Evolutionary conservation across 169 alveolate species (phyloP).

Genomic region (Plasmodium gonderi): DNA sequence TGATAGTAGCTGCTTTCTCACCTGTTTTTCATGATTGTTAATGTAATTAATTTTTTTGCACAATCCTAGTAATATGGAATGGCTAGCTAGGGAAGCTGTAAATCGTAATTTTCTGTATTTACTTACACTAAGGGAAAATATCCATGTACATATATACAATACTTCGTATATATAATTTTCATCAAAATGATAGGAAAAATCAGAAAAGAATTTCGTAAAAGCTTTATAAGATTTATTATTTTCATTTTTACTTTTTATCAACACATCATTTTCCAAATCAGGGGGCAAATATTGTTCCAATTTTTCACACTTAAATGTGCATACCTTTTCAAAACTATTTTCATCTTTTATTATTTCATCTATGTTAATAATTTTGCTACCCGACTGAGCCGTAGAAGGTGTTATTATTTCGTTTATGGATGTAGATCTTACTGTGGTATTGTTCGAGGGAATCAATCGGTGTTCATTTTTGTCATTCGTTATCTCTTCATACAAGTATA

Average conservation of each 20-base stretch:
- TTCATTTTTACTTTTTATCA: conserved; percentile 70
- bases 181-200: conserved; percentile 71
- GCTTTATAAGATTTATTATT: conserved; percentile 69
- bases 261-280: conserved; percentile 45
- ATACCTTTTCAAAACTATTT: conserved; percentile 64
- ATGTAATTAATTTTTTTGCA: conserved; percentile 71
- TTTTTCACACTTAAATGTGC: conserved; percentile 73
- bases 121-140: conserved; percentile 67
- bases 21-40: conserved; percentile 70
- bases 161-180: conserved; percentile 67
- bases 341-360: conserved; percentile 72
- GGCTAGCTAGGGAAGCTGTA: conserved; percentile 67
- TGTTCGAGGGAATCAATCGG: background rate
- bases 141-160: conserved; percentile 71
- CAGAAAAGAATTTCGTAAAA: conserved; percentile 49
- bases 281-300: conserved; percentile 58
- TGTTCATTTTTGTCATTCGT: background rate
- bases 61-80: conserved; percentile 50
- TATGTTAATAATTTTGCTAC: conserved; percentile 38
- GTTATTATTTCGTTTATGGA: conserved; percentile 21
- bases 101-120: conserved; percentile 72
- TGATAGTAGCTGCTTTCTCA: conserved; percentile 51
- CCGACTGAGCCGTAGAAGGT: conserved; percentile 55
- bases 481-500: conserved; percentile 57
- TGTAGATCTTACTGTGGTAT: background rate